Base-by-base conservation (phyloP, 2,329 filamentous ascomycete species). In the Cryphonectria parasitica region DNA sequence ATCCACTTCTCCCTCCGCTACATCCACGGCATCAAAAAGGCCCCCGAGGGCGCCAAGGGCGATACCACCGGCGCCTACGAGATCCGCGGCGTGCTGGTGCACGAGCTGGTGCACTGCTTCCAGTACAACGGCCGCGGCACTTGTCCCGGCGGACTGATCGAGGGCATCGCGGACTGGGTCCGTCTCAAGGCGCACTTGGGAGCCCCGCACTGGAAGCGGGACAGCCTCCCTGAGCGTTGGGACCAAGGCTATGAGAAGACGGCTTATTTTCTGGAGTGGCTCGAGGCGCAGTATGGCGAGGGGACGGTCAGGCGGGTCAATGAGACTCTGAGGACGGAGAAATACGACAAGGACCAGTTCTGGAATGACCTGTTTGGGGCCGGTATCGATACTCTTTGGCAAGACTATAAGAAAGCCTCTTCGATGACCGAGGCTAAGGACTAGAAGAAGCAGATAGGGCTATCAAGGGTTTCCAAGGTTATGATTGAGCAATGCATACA, bases 91-190 rank as follows among this genome's bases (percentile, higher is more conserved):
- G 94, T 98, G 0, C 80, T 98, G 28, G 91, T 92, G 1, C 95
- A 98, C 79, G 95, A 98, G 81, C 90, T 98, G 73, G 95, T 98
- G 19, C 96, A 98, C 82, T 98, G 94, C 82, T 97, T 92, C 82
- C 95, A 98, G 80, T 92, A 93, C 81, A 91, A 93, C 75, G 91
- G 85, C 1, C 83, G 76, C 28, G 85, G 84, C 1, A 83, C 82
- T 5, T 88, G 89, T 60, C 92, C 92, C 0, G 91, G 91, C 0
- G 96, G 96, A 0, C 81, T 98, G 63, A 91, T 97, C 69, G 95
- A 98, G 80, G 95, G 95, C 0, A 89, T 98, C 67, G 95, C 95
- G 28, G 96, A 98, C 81, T 98, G 93, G 88, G 95, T 98, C 34
- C 88, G 95, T 2, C 82, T 98, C 72, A 89, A 89, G 74, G 90